Base-by-base conservation (phyloP, 768 basidiomycete species). In the Cystobasidium ongulense region DNA sequence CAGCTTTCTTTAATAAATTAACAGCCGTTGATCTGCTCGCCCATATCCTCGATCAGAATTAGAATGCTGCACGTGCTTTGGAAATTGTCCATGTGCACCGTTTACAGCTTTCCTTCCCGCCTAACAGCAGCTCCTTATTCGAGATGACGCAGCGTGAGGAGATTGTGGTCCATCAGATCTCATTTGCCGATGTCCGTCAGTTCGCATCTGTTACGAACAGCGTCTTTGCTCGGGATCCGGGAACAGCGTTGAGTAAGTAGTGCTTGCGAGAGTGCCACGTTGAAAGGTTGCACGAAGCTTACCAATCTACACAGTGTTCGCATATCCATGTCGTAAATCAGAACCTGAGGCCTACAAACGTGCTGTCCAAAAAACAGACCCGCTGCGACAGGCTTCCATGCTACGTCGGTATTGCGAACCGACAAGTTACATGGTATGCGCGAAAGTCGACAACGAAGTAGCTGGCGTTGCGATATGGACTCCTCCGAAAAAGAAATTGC, bases 381-480 rank as follows among this genome's bases (percentile, higher is more conserved):
- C 68, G 11, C 68, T 29, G 8, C 68, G 68, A 38, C 27, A 31
- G 31, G 35, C 36, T 35, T 54, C 36, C 25, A 52, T 54, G 29
- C 29, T 35, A n/a, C 33, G 43, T 3, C 41, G 52, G 36, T 50
- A 50, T 11, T 46, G 65, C 43, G 52, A 67, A 31, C 65, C 65
- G n/a, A 50, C 33, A 35, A 35, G 17, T 15, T 46, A 71, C 27
- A 59, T 59, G 25, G n/a, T 39, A 8, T 71, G 33, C 25, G 68
- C 68, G n/a, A 39, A 4, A 17, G 52, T 71, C 54, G 29, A 46
- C 21, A 31, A 33, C 68, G 50, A 43, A 5, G 29, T 71, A n/a
- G 68, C 68, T 10, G 68, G 68, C n/a, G 50, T 71, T 29, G 54
- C 53, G 15, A 71, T 71, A 1, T 71, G 68, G 68, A 29, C 53